phyloP scores from a whole-genome alignment of 345 rosid genomes.

The Nephelium lappaceum region DNA sequence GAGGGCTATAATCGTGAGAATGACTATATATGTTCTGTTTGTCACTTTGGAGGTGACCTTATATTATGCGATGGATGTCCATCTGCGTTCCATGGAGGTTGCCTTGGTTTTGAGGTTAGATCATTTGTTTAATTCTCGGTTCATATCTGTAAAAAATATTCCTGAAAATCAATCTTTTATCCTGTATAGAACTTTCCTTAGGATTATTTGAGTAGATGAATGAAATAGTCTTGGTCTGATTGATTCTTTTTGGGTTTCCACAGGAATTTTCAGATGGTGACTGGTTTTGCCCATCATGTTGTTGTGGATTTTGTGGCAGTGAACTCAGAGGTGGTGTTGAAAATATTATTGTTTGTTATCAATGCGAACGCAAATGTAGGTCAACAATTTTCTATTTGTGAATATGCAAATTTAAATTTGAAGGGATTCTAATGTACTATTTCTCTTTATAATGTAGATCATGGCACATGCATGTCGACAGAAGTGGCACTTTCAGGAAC shows the following conservation, averaged over 20 bases:
- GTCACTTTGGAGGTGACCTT: constrained; percentile 82
- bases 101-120: constrained; percentile 70
- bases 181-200: too few relatives aligned
- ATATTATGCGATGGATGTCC: constrained; percentile 83
- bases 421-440: constrained; percentile 22
- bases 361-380: constrained; percentile 71
- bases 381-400: constrained; percentile 21
- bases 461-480: constrained; percentile 44
- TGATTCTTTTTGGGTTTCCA: constrained; percentile 17
- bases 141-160: not conserved
- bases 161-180: not conserved
- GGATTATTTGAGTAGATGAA: too few relatives aligned
- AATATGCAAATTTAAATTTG: constrained; percentile 12
- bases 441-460: constrained; percentile 51
- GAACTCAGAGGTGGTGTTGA: constrained; percentile 32
- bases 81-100: constrained; percentile 69
- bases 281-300: constrained; percentile 88
- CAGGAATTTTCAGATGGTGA: constrained; percentile 79
- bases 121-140: constrained; percentile 11
- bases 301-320: constrained; percentile 62
- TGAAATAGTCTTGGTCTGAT: not conserved
- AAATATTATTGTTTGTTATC: constrained; percentile 49
- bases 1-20: constrained; percentile 42
- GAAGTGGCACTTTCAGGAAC: constrained; percentile 23
- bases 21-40: constrained; percentile 65